These are phyloP conservation scores for Penicillium maclennaniae DNA, from an alignment of 495 filamentous ascomycete genomes.

Conservation along the genomic window DNA sequence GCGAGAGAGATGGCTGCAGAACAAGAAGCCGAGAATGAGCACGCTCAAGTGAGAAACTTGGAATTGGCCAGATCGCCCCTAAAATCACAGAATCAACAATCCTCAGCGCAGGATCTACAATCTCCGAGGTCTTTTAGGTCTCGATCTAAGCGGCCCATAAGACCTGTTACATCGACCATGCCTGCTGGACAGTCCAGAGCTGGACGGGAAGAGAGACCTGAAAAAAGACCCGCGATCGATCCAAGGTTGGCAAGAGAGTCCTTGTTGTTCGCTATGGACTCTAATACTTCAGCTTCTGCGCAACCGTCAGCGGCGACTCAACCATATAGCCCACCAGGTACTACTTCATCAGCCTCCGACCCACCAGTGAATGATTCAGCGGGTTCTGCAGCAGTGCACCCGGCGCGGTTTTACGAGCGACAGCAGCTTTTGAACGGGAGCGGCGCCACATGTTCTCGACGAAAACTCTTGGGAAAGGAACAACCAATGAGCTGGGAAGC, in stretches of 20 bases:
- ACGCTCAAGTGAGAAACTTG: too few relatives aligned
- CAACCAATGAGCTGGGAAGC: not conserved
- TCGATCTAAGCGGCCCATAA: not conserved
- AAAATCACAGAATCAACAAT: too few relatives aligned
- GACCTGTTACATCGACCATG: not conserved
- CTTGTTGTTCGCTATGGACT: not conserved
- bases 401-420: not conserved
- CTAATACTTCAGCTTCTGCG: not conserved
- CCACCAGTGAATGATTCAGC: too few relatives aligned
- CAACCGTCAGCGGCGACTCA: not conserved
- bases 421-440: not conserved
- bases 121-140: too few relatives aligned
- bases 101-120: too few relatives aligned
- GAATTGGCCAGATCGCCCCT: too few relatives aligned
- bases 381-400: not conserved
- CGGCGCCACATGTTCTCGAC: not conserved
- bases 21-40: too few relatives aligned
- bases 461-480: not conserved
- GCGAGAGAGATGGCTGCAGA: too few relatives aligned
- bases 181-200: not conserved
- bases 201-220: not conserved
- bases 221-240: not conserved
- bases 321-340: not conserved
- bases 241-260: not conserved
- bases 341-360: not conserved